A percentile compares a stretch with the other conserved stretches of the same genome.
These are phyloP conservation scores for Penicillium steckii DNA, from an alignment of 495 filamentous ascomycete genomes.

Conservation along the genomic window DNA sequence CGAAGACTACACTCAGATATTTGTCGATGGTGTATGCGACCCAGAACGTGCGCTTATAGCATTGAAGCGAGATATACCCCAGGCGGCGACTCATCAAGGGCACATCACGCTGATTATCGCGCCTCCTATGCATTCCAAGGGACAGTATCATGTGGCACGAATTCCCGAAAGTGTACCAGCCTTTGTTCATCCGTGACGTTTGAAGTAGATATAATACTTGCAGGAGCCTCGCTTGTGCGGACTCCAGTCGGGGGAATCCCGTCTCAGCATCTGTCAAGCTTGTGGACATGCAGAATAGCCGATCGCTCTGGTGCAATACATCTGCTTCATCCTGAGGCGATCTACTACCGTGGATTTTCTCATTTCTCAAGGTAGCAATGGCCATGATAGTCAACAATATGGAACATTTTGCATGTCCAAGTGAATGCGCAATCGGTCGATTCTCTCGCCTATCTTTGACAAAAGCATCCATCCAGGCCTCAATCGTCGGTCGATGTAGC, in stretches of 20 bases:
- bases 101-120: conserved; percentile 7
- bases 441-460: conserved; percentile 3
- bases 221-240: conserved; percentile 22
- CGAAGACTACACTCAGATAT: conserved; percentile 28
- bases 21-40: conserved; percentile 7
- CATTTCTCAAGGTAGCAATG: conserved; percentile 16
- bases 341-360: conserved; percentile 2
- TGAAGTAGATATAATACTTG: conserved; percentile 28
- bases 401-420: conserved; percentile 13
- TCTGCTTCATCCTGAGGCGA: background rate
- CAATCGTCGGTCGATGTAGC: conserved; percentile 17
- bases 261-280: conserved; percentile 7
- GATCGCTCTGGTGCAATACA: background rate
- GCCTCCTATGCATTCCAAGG: background rate
- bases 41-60: conserved; percentile 14
- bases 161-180: conserved; percentile 26
- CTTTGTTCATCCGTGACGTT: conserved; percentile 25
- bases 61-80: conserved; percentile 24
- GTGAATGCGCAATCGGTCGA: background rate
- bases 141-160: conserved; percentile 17
- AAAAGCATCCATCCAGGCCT: conserved; percentile 16
- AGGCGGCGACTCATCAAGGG: conserved; percentile 3
- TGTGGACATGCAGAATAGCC: background rate
- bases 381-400: conserved; percentile 19
- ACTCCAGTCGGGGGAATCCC: conserved; percentile 23